A percentile compares a stretch with the other conserved stretches of the same genome.
Conservation (phyloP, 2,329 filamentous ascomycete species). For the Plectosphaerella cucumerina region DNA sequence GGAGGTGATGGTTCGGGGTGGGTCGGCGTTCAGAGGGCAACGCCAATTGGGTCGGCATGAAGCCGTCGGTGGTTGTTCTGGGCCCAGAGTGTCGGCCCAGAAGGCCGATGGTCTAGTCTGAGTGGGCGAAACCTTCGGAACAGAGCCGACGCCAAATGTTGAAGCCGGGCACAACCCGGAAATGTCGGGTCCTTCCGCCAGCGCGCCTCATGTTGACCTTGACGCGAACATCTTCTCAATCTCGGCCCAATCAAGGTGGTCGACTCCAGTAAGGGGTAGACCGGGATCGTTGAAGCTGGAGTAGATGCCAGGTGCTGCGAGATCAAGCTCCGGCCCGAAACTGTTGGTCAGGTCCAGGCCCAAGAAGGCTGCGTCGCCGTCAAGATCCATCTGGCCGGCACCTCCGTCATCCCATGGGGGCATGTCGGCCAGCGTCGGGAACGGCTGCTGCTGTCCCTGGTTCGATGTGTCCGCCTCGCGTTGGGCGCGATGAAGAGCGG, state of each 20-base stretch:
- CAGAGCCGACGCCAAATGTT: too few relatives aligned
- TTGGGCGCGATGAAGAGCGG: constrained; percentile 6
- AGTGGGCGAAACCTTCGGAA: too few relatives aligned
- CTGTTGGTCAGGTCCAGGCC: constrained; percentile 14
- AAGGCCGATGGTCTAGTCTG: neutral
- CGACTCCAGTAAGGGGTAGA: constrained; percentile 22
- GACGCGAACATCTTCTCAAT: constrained; percentile 20
- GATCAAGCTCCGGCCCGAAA: constrained; percentile 16
- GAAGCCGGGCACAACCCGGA: neutral
- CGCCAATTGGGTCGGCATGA: neutral
- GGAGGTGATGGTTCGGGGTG: neutral
- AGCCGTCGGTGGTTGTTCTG: neutral
- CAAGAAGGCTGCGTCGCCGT: constrained; percentile 8
- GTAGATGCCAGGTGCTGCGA: constrained; percentile 21
- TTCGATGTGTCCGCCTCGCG: constrained; percentile 4
- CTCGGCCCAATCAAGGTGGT: constrained; percentile 22
- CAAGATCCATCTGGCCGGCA: constrained; percentile 3
- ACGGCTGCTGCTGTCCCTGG: neutral
- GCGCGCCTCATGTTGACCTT: neutral
- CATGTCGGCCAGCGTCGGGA: neutral
- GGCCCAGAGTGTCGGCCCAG: neutral
- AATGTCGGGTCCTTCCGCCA: neutral
- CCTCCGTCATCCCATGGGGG: constrained; percentile 12
- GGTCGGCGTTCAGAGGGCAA: neutral
- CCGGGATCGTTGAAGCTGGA: constrained; percentile 21